phyloP scores from a whole-genome alignment of 176 grass and related monocot species.

The Olyra latifolia region DNA sequence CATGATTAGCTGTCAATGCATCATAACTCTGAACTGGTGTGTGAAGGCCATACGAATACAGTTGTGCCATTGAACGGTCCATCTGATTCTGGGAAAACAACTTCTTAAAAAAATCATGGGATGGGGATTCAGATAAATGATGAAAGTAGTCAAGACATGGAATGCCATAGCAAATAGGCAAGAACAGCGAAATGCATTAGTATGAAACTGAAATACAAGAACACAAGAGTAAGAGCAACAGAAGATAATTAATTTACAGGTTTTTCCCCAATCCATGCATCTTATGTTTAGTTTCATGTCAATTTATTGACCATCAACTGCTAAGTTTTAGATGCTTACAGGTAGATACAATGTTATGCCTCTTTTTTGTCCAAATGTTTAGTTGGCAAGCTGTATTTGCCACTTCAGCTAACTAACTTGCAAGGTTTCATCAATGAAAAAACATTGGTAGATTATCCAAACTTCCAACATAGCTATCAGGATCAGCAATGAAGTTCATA shows the following conservation, averaged over 20 bases:
- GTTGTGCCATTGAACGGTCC: constrained; percentile 58
- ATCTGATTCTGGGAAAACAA: constrained; percentile 54
- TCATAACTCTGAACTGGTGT: constrained; percentile 38
- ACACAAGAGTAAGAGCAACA: background rate
- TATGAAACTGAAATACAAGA: background rate
- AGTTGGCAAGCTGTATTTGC: background rate
- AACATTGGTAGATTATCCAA: background rate
- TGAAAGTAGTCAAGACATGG: background rate
- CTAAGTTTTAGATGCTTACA: background rate
- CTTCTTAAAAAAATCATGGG: constrained; percentile 2
- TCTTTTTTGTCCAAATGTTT: background rate
- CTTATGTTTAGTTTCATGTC: background rate
- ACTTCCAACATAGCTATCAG: background rate
- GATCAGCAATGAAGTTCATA: background rate
- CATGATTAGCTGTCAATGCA: constrained; percentile 27
- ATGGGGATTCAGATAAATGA: constrained; percentile 24
- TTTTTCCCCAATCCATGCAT: background rate
- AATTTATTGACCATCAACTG: background rate
- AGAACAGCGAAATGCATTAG: constrained; percentile 6
- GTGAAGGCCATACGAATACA: constrained; percentile 44
- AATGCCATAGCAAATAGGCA: background rate
- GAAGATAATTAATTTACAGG: background rate
- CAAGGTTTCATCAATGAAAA: background rate
- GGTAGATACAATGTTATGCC: background rate
- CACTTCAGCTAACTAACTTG: background rate